Evolutionary conservation across 352 stramenopile species (phyloP), one percentile per base, ranked within the genome.

Genomic region (Phytopythium delawarense): DNA sequence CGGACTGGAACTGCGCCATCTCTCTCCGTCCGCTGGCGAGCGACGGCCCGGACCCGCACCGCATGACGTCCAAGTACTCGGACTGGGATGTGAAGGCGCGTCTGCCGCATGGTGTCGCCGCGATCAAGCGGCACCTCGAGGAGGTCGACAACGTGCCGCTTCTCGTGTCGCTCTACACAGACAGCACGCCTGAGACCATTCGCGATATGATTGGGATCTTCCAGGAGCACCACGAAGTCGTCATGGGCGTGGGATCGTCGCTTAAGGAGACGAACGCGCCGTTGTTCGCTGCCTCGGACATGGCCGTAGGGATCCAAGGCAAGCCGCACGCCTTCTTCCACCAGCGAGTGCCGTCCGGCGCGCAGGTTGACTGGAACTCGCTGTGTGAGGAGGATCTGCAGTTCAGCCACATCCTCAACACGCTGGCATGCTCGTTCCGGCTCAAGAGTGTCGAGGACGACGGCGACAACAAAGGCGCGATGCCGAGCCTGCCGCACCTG

Each of bases 1-100:
- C 98, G 5, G 96, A 98, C 44, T 99, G 97, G 97, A 99, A 99
- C 75, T 99, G 96, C 63, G 97, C 97, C 1, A 99, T 99, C 61
- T 99, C 94, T 15, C 75, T 99, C 37, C 84, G 96, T 7, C 78
- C 95, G 16, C 76, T 99, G 28, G 88, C 98, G 32, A 89, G 87
- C 44, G 94, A 96, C 35, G 86, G 84, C 0, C 92, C 91, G 3
- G 96, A 99, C 68, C 84, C 90, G 4, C 93, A 98, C 78, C 81
- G 96, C 40, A 99, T 99, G 96, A 98, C 90, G 20, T 98, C 91
- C 7, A 96, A 96, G 52, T 99, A 99, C 74, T 98, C 96, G 25
- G 96, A 99, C 71, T 99, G 97, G 96, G 92, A 98, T 61, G 91
- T 98, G 18, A 98, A 98, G 64, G 95, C 95, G 28, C 85, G 94